Percentiles rank a stretch among this genome's conserved stretches.
phyloP scores from a whole-genome alignment of 495 filamentous ascomycete genomes.

The Hypoxylon subgilvum region DNA sequence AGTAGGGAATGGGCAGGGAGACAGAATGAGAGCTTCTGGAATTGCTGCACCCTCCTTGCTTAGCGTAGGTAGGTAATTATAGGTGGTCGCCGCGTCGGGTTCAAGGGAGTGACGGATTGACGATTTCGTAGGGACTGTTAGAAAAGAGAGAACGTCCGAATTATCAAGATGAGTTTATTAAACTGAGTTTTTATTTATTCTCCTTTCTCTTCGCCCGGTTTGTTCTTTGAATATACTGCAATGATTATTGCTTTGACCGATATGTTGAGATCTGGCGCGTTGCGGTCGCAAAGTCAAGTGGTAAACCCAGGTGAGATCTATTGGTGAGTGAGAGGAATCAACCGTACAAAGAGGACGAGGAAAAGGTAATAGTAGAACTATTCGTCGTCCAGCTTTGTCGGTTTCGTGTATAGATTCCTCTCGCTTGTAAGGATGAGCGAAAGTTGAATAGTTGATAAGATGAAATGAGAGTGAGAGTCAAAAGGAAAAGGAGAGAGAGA shows the following conservation, averaged over 20 bases:
- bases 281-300: conserved; percentile 13
- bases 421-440: conserved; percentile 27
- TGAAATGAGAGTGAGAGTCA: conserved; percentile 14
- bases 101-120: conserved; percentile 45
- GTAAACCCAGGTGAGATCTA: conserved; percentile 18
- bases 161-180: conserved; percentile 20
- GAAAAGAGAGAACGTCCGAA: conserved; percentile 7
- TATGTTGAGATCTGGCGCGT: conserved; percentile 11
- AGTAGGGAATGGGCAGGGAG: conserved; percentile 3
- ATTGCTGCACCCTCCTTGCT: conserved; percentile 41
- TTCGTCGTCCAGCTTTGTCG: conserved; percentile 22
- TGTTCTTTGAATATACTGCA: neutral
- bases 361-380: conserved; percentile 12
- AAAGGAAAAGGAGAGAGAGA: conserved; percentile 3
- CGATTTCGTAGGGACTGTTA: conserved; percentile 23
- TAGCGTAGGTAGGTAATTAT: conserved; percentile 45
- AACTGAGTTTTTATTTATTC: conserved; percentile 6
- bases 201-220: neutral
- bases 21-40: conserved; percentile 44
- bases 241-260: conserved; percentile 14
- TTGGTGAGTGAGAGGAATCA: conserved; percentile 19
- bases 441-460: conserved; percentile 17
- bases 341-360: conserved; percentile 18
- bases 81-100: conserved; percentile 33
- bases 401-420: conserved; percentile 13